Evolutionary conservation across 345 rosid species (phyloP).

Genomic region (Syzygium aromaticum): DNA sequence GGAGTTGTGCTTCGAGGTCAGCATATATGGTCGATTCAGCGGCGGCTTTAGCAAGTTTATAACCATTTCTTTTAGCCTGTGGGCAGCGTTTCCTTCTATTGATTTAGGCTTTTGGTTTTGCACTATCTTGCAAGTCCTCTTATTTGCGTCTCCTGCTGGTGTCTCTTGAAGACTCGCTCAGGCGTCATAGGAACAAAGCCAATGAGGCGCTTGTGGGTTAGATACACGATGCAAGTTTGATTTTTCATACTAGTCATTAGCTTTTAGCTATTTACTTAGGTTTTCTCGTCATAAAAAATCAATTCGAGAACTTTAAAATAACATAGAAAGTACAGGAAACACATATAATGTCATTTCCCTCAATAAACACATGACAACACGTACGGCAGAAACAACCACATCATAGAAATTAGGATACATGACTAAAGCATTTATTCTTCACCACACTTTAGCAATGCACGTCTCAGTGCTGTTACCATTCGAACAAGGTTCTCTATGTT

Average conservation of each 20-base stretch:
- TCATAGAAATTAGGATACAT: neutral
- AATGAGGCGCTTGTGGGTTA: neutral
- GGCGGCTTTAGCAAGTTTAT: neutral
- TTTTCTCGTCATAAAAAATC: neutral
- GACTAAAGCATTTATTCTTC: neutral
- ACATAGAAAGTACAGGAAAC: neutral
- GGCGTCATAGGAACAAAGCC: neutral
- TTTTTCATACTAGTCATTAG: neutral
- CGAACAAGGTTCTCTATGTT: neutral
- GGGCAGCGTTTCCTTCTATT: neutral
- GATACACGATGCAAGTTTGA: neutral
- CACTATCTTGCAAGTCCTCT: neutral
- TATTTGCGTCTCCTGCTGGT: neutral
- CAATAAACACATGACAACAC: neutral
- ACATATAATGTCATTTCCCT: neutral
- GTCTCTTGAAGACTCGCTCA: neutral
- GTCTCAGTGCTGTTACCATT: neutral
- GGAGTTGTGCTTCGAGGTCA: neutral
- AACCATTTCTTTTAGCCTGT: neutral
- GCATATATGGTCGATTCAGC: neutral
- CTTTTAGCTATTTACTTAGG: neutral
- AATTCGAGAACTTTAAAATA: neutral
- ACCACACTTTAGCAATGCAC: fast-evolving
- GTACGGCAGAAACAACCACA: neutral
- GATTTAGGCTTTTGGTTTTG: neutral